A percentile compares a stretch with the other conserved stretches of the same genome.
Conservation (phyloP, 345 rosid genomes). For the Heritiera fomes region DNA sequence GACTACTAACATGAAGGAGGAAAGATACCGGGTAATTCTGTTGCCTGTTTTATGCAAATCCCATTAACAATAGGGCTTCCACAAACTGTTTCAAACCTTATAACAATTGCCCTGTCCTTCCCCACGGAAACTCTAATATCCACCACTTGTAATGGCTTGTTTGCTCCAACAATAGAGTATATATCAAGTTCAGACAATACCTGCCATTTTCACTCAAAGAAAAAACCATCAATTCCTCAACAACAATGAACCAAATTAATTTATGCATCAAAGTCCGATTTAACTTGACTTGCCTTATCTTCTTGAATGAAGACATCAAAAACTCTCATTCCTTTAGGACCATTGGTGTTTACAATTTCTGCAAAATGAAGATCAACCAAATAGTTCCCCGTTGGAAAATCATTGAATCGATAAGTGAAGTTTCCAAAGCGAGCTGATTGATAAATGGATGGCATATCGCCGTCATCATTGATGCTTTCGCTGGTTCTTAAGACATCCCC, state of each 20-base stretch:
- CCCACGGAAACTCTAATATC: slow-evolving; percentile 37
- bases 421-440: slow-evolving; percentile 48
- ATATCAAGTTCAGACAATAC: slow-evolving; percentile 48
- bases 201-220: slow-evolving; percentile 30
- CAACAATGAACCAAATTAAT: not conserved
- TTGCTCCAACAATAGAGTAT: slow-evolving; percentile 49
- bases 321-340: slow-evolving; percentile 54
- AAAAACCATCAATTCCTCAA: not conserved
- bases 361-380: slow-evolving; percentile 55
- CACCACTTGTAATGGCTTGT: slow-evolving; percentile 44
- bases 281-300: slow-evolving; percentile 41
- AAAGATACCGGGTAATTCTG: slow-evolving; percentile 23
- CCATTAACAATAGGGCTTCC: slow-evolving; percentile 46
- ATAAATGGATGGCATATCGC: slow-evolving; percentile 42
- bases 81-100: slow-evolving; percentile 43
- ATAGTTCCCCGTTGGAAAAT: slow-evolving; percentile 38
- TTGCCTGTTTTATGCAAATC: slow-evolving; percentile 45
- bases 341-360: slow-evolving; percentile 47
- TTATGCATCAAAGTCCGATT: not conserved
- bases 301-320: slow-evolving; percentile 50
- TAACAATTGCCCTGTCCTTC: slow-evolving; percentile 29
- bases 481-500: slow-evolving; percentile 44
- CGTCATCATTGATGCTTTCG: slow-evolving; percentile 40
- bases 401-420: slow-evolving; percentile 34
- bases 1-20: slow-evolving; percentile 4